Evolutionary conservation across 2,329 filamentous ascomycete genomes (phyloP), one percentile per base, ranked within the genome.

Genomic region (Berkeleyomyces rouxiae): DNA sequence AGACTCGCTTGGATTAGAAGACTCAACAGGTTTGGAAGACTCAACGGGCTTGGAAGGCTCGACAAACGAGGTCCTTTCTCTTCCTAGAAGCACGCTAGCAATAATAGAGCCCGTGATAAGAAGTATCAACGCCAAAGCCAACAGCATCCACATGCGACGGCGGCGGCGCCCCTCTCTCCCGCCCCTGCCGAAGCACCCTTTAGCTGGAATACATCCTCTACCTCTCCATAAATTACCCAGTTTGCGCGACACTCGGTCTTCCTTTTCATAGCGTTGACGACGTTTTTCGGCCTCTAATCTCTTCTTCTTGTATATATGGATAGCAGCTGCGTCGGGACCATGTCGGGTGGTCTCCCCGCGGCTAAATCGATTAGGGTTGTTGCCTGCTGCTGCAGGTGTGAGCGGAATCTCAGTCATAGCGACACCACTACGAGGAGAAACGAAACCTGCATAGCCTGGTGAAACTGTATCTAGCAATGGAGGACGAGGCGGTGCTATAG

Each of bases 171-270:
- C 83, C 68, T 87, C 85, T 0, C 80, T 78, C 0, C 83, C 83
- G 2, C 74, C 74, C 23, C 83, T 77, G 1, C 85, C 84, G 69
- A 83, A 84, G 70, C 84, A 87, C 1, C 84, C 84, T n/a, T 74
- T 78, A 13, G 78, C 37, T 0, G 82, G 78, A 43, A 88, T 75
- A 65, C 81, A 86, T 7, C 80, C 81, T 58, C 85, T 78, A 1
- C 84, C 84, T 68, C 81, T 80, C 83, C 85, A 88, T 49, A 82
- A 76, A 3, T 82, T 79, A 1, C 84, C 83, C 0, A 77, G 70
- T 66, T 79, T 82, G 58, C 76, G 77, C 1, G 80, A 82, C 16
- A 79, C 68, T 2, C 76, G 76, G 47, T 88, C 85, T 70, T 88
- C 84, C 65, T 85, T 86, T 70, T 88, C 84, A 63, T 80, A 78